Evolutionary conservation across 257 asterid genomes (phyloP).

Genomic region (Linaria vulgaris): DNA sequence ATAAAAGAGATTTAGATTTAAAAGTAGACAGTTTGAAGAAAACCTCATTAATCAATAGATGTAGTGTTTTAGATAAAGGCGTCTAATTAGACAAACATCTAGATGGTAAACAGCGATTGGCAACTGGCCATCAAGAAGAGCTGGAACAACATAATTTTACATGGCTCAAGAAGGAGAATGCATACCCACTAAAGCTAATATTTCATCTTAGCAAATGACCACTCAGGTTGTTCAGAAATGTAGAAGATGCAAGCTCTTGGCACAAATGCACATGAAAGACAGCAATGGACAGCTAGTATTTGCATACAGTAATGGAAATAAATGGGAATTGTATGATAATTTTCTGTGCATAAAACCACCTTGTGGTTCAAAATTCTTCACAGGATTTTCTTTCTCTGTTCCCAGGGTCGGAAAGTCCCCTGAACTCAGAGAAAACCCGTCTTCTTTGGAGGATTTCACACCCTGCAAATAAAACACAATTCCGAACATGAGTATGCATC

Average conservation of each 20-base stretch:
- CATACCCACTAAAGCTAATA: slow-evolving; percentile 16
- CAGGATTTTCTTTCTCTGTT: slow-evolving; percentile 58
- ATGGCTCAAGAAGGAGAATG: slow-evolving; percentile 6
- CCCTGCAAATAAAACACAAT: slow-evolving; percentile 54
- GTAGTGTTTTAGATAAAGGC: neutral
- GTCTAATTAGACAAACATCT: no score
- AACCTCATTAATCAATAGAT: neutral
- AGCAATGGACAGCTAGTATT: slow-evolving; percentile 18
- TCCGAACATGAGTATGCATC: slow-evolving; percentile 22
- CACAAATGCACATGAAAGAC: slow-evolving; percentile 15
- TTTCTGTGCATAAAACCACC: slow-evolving; percentile 38
- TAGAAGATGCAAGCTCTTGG: slow-evolving; percentile 9
- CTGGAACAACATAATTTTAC: neutral
- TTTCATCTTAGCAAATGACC: slow-evolving; percentile 10
- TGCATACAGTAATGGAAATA: neutral
- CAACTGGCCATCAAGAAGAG: slow-evolving; percentile 9
- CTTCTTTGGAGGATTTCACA: slow-evolving; percentile 59
- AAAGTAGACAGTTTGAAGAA: neutral
- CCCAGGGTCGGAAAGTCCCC: slow-evolving; percentile 97
- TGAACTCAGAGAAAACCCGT: slow-evolving; percentile 72
- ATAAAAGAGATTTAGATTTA: neutral
- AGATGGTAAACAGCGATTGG: no score
- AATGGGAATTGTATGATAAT: neutral
- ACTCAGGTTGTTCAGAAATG: slow-evolving; percentile 14
- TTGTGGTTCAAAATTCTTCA: slow-evolving; percentile 54